Evolutionary conservation across 2,329 filamentous ascomycete species (phyloP).

Genomic region (Colletotrichum brevisporum): DNA sequence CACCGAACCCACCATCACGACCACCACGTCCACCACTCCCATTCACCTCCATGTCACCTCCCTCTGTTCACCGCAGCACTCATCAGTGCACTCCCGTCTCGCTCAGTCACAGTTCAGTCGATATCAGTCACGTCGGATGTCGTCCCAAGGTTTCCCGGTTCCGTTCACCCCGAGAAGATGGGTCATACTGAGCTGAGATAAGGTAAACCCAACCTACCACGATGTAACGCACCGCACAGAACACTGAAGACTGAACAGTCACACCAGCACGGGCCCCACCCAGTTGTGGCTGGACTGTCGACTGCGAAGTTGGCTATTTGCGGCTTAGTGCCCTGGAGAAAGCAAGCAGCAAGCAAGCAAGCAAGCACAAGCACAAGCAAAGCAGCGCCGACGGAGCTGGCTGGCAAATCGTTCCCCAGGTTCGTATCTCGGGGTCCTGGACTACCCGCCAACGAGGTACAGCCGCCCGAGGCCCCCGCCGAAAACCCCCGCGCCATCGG

Average conservation of each 20-base stretch:
- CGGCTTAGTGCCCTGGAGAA: slow-evolving; percentile 19
- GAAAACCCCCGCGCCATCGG: slow-evolving; percentile 2
- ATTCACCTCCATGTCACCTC: neutral
- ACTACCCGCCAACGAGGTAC: slow-evolving; percentile 20
- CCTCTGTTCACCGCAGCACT: neutral
- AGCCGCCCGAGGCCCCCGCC: slow-evolving; percentile 9
- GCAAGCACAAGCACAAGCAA: too few relatives aligned
- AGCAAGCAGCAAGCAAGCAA: slow-evolving; percentile 1
- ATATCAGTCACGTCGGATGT: slow-evolving; percentile 10
- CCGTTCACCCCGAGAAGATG: too few relatives aligned
- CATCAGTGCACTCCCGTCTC: neutral
- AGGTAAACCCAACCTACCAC: too few relatives aligned
- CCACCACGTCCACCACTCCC: neutral
- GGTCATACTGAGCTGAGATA: too few relatives aligned
- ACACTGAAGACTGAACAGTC: neutral
- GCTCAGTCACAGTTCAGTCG: neutral
- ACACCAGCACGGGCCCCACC: slow-evolving; percentile 28
- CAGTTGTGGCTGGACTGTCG: slow-evolving; percentile 26
- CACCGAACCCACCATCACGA: neutral
- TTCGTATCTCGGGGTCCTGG: slow-evolving; percentile 16
- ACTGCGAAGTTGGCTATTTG: slow-evolving; percentile 5
- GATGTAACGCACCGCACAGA: too few relatives aligned
- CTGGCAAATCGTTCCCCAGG: too few relatives aligned
- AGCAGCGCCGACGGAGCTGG: too few relatives aligned
- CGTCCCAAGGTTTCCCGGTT: slow-evolving; percentile 4